Conservation (phyloP, 2,329 filamentous ascomycete species). For the Beauveria sp. region DNA sequence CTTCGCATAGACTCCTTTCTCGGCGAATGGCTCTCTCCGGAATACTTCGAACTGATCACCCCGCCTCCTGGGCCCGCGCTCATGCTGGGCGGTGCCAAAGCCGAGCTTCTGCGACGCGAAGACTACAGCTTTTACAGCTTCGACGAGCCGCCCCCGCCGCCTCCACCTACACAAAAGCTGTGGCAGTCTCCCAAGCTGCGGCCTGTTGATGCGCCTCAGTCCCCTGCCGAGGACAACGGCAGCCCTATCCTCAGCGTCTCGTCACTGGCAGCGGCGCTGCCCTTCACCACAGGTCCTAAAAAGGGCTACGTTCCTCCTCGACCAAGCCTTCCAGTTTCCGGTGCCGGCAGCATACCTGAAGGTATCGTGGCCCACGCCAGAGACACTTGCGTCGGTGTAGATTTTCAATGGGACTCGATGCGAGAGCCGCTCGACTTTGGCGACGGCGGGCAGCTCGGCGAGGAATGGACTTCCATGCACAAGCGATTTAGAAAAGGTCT, state of each 20-base stretch:
- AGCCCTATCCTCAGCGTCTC: slow-evolving; percentile 20
- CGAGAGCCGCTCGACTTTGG: slow-evolving; percentile 72
- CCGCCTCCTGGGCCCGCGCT: slow-evolving; percentile 78
- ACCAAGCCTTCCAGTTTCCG: slow-evolving; percentile 76
- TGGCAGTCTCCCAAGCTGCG: slow-evolving; percentile 5
- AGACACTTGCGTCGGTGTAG: slow-evolving; percentile 77
- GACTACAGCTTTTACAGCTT: slow-evolving; percentile 48
- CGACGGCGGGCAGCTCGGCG: slow-evolving; percentile 76
- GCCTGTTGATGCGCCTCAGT: slow-evolving; percentile 13
- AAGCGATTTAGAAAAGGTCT: slow-evolving; percentile 76
- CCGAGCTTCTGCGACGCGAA: slow-evolving; percentile 70
- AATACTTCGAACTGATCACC: slow-evolving; percentile 89
- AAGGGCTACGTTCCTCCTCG: slow-evolving; percentile 64
- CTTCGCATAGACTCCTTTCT: slow-evolving; percentile 86
- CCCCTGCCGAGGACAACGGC: slow-evolving; percentile 21
- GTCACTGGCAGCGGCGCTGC: slow-evolving; percentile 27
- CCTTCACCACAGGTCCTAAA: slow-evolving; percentile 21
- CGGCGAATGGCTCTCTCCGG: slow-evolving; percentile 89
- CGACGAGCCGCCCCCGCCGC: slow-evolving; percentile 17
- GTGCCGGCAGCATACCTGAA: slow-evolving; percentile 71
- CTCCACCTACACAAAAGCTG: slow-evolving; percentile 12
- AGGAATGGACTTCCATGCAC: slow-evolving; percentile 97
- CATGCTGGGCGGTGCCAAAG: slow-evolving; percentile 86
- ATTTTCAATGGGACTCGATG: slow-evolving; percentile 96
- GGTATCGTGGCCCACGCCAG: slow-evolving; percentile 88